Base-by-base conservation (phyloP, 768 basidiomycete genomes). In the Goffeauzyma gilvescens region DNA sequence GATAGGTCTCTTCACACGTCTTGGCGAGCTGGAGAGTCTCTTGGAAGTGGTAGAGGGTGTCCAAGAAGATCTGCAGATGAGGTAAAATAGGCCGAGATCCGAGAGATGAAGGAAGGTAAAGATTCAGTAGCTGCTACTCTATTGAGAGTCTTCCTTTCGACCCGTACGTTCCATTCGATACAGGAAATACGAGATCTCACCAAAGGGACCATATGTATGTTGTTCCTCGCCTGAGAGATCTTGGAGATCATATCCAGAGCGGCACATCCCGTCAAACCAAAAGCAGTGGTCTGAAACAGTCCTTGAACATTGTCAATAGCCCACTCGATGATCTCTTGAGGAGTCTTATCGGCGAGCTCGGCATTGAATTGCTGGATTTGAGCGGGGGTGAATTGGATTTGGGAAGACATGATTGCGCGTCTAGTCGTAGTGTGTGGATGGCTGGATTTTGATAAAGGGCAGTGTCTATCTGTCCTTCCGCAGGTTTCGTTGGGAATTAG, bases 171-270 rank as follows among this genome's bases (percentile, higher is more conserved):
- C n/a, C n/a, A n/a, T n/a, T n/a, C n/a, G n/a, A n/a, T n/a, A n/a
- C 20, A 10, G 26, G 13, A 15, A 28, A 4, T 24, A 34, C 23
- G 27, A 23, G 14, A 30, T 51, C 54, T 24, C 22, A 63, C 61
- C 15, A 95, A 72, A 1, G 87, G 85, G 6, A 69, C 65, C 15
- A 65, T 54, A 49, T 69, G 67, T 10, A 55, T 59, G 38, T 62
- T 55, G 25, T 65, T 54, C 24, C 56, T 31, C 8, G 56, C 55
- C 12, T 58, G 49, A 2, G 78, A 77, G 49, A 87, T 68, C 62
- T 82, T 81, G 25, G 82, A 79, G 41, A 96, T 74, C 84, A 98
- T 93, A 62, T 93, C 86, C 48, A 83, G 76, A 15, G 86, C 78
- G 42, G 85, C 86, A 41, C 89, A 76, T 8, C 93, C 90, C 0